Conservation (phyloP, 805 yeast species). For the Ascoidea rubescens region DNA sequence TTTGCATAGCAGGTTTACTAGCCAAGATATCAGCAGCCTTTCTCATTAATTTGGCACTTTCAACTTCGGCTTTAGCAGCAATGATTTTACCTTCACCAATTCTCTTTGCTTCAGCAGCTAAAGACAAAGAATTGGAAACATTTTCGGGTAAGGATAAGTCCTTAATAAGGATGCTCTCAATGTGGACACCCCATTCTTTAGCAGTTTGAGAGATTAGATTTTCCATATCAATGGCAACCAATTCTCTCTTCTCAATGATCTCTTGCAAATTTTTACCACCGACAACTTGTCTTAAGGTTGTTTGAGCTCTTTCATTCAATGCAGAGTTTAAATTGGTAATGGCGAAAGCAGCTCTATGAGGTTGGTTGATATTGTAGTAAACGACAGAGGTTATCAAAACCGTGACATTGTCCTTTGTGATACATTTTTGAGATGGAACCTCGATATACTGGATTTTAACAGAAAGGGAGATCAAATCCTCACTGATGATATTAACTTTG, state of each 20-base stretch:
- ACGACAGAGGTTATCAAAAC: conserved; percentile 52
- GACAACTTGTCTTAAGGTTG: conserved; percentile 58
- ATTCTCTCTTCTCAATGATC: conserved; percentile 60
- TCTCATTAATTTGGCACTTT: conserved; percentile 62
- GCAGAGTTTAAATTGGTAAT: conserved; percentile 41
- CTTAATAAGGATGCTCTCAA: conserved; percentile 56
- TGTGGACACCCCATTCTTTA: conserved; percentile 54
- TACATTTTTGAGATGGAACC: conserved; percentile 52
- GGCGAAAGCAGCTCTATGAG: conserved; percentile 50
- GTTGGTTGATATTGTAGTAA: conserved; percentile 52
- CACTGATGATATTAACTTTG: conserved; percentile 53
- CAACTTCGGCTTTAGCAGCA: conserved; percentile 65
- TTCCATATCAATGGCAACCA: conserved; percentile 51
- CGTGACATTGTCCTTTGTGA: conserved; percentile 58
- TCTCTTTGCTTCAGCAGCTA: conserved; percentile 65
- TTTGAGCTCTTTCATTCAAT: conserved; percentile 53
- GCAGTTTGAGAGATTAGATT: conserved; percentile 49
- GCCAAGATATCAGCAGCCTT: conserved; percentile 67
- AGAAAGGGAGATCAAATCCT: conserved; percentile 33
- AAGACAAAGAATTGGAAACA: conserved; percentile 47
- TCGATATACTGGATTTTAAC: conserved; percentile 47
- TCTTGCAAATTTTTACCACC: conserved; percentile 57
- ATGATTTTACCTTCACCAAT: conserved; percentile 68
- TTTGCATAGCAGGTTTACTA: conserved; percentile 67
- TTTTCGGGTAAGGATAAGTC: conserved; percentile 41